phyloP scores from a whole-genome alignment of 2,329 filamentous ascomycete genomes.

The Cladosporium sp. region DNA sequence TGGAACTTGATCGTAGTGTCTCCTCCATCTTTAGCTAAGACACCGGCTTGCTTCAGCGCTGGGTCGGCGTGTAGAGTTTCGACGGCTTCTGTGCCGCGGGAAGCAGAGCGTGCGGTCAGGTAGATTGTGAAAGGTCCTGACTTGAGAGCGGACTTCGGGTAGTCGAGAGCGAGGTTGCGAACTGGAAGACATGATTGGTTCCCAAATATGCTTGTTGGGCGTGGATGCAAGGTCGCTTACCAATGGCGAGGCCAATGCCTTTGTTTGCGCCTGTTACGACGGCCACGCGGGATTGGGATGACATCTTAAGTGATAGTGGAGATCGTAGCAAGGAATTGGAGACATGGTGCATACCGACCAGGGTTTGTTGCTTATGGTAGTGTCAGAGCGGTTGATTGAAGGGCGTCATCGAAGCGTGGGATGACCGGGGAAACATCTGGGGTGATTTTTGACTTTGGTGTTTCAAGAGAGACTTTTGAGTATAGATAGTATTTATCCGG shows the following conservation, averaged over 20 bases:
- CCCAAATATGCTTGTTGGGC: not conserved
- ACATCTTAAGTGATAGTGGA: slow-evolving; percentile 16
- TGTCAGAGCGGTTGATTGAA: not conserved
- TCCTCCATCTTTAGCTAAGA: slow-evolving; percentile 40
- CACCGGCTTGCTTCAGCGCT: slow-evolving; percentile 44
- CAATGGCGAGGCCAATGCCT: slow-evolving; percentile 47
- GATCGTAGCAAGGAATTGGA: not conserved
- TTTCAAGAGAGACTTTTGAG: not conserved
- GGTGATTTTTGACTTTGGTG: not conserved
- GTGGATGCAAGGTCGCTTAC: slow-evolving; percentile 22
- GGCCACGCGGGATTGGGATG: slow-evolving; percentile 38
- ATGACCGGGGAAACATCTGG: not conserved
- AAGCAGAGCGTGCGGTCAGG: slow-evolving; percentile 48
- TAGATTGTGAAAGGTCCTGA: slow-evolving; percentile 50
- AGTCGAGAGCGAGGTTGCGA: slow-evolving; percentile 51
- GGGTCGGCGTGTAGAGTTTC: slow-evolving; percentile 41
- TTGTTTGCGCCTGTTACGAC: slow-evolving; percentile 55
- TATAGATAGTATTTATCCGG: no score
- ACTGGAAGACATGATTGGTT: slow-evolving; percentile 28
- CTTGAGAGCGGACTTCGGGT: slow-evolving; percentile 46
- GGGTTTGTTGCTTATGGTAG: not conserved
- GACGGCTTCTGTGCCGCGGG: slow-evolving; percentile 46
- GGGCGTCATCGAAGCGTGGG: not conserved
- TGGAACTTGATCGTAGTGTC: slow-evolving; percentile 46
- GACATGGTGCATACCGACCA: not conserved